Percentiles rank a stretch among this genome's conserved stretches.
These are phyloP conservation scores for Lepraria neglecta DNA, from an alignment of 495 filamentous ascomycete genomes.

Conservation along the genomic window DNA sequence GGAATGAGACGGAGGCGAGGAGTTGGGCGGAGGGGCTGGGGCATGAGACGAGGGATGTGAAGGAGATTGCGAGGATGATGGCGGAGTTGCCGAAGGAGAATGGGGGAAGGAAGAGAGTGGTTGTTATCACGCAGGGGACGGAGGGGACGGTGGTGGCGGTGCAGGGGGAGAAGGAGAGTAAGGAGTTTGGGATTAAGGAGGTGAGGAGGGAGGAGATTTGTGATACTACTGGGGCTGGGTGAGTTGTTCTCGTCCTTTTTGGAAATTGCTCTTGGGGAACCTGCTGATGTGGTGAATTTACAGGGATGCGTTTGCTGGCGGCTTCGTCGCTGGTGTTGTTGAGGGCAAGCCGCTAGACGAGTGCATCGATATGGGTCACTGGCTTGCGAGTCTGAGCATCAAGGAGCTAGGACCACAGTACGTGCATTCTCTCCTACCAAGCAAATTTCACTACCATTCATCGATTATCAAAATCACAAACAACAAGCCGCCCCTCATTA, in stretches of 20 bases:
- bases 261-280: neutral
- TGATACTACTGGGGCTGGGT: slow-evolving; percentile 94
- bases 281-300: neutral
- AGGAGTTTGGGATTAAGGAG: slow-evolving; percentile 71
- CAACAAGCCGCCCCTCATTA: neutral
- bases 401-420: slow-evolving; percentile 94
- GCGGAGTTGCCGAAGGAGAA: slow-evolving; percentile 89
- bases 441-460: neutral
- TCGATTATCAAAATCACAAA: neutral
- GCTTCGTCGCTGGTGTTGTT: slow-evolving; percentile 83
- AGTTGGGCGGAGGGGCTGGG: slow-evolving; percentile 76
- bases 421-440: slow-evolving; percentile 33
- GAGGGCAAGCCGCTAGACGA: slow-evolving; percentile 70
- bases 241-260: slow-evolving; percentile 29
- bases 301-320: slow-evolving; percentile 92
- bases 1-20: slow-evolving; percentile 91
- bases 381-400: slow-evolving; percentile 88
- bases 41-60: slow-evolving; percentile 64
- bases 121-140: slow-evolving; percentile 91
- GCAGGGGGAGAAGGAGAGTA: slow-evolving; percentile 58
- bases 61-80: slow-evolving; percentile 79
- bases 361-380: slow-evolving; percentile 82
- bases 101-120: slow-evolving; percentile 65
- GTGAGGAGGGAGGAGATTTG: slow-evolving; percentile 70
- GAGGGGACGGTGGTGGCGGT: slow-evolving; percentile 77